These are phyloP conservation scores for Pestalotiopsis sp. DNA, from an alignment of 2,329 filamentous ascomycete genomes.

Conservation along the genomic window DNA sequence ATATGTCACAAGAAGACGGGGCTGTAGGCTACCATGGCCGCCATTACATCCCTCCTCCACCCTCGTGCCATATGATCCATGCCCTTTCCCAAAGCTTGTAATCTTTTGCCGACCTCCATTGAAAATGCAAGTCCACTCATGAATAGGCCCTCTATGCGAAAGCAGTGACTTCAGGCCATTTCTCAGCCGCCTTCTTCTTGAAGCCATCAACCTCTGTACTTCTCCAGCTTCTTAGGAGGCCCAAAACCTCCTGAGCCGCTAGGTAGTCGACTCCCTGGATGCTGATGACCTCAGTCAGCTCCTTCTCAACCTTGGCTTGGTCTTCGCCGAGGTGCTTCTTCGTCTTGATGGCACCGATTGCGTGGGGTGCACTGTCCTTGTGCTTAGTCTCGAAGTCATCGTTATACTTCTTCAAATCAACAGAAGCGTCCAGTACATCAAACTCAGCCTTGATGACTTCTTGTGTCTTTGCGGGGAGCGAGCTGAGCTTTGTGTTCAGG, in stretches of 20 bases:
- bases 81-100: neutral
- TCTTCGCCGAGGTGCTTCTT: constrained; percentile 63
- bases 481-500: constrained; percentile 57
- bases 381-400: constrained; percentile 66
- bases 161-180: constrained; percentile 54
- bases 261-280: constrained; percentile 48
- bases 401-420: constrained; percentile 67
- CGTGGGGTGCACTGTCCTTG: constrained; percentile 62
- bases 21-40: neutral
- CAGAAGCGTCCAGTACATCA: constrained; percentile 58
- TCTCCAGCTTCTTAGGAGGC: constrained; percentile 50
- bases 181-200: constrained; percentile 49
- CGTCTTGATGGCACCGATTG: constrained; percentile 65
- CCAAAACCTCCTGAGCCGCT: constrained; percentile 47
- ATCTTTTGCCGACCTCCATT: neutral
- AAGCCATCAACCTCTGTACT: constrained; percentile 52
- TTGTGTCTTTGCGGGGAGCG: constrained; percentile 66
- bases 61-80: neutral
- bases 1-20: neutral
- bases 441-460: constrained; percentile 74
- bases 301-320: constrained; percentile 60
- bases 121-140: neutral
- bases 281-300: constrained; percentile 57
- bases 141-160: constrained; percentile 36
- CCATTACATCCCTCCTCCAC: neutral